Percentiles rank a stretch among this genome's conserved stretches.
These are phyloP conservation scores for Oryza australiensis DNA, from an alignment of 176 grass and related monocot genomes.

Conservation along the genomic window DNA sequence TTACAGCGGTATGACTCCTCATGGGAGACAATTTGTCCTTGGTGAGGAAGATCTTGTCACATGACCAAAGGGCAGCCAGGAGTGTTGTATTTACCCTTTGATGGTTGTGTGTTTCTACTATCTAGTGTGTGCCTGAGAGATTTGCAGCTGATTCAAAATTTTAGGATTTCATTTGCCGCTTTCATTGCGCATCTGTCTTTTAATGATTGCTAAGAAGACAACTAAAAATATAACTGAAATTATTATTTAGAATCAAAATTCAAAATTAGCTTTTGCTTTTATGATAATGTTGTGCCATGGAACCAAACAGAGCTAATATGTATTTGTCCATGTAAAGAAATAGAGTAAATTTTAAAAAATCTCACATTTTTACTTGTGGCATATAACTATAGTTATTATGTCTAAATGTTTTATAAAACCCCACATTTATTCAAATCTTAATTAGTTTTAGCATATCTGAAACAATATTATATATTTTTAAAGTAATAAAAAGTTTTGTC, in stretches of 20 bases:
- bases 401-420: too few relatives aligned
- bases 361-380: too few relatives aligned
- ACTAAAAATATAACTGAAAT: neutral
- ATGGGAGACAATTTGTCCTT: conserved; percentile 10
- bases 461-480: too few relatives aligned
- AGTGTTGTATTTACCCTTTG: neutral
- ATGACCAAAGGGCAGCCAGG: neutral
- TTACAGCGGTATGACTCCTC: neutral
- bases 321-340: too few relatives aligned
- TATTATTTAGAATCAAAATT: neutral
- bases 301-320: too few relatives aligned
- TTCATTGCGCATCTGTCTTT: neutral
- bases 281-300: too few relatives aligned
- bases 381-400: too few relatives aligned
- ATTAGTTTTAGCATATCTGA: too few relatives aligned
- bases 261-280: neutral
- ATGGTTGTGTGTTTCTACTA: neutral
- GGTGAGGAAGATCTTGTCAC: neutral
- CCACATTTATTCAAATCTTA: too few relatives aligned
- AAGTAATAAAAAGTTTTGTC: too few relatives aligned
- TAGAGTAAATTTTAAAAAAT: too few relatives aligned
- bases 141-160: neutral
- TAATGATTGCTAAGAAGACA: neutral
- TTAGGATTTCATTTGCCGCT: neutral
- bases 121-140: neutral